Evolutionary conservation across 768 basidiomycete genomes (phyloP), one percentile per base, ranked within the genome.

Genomic region (Suillus sp.): DNA sequence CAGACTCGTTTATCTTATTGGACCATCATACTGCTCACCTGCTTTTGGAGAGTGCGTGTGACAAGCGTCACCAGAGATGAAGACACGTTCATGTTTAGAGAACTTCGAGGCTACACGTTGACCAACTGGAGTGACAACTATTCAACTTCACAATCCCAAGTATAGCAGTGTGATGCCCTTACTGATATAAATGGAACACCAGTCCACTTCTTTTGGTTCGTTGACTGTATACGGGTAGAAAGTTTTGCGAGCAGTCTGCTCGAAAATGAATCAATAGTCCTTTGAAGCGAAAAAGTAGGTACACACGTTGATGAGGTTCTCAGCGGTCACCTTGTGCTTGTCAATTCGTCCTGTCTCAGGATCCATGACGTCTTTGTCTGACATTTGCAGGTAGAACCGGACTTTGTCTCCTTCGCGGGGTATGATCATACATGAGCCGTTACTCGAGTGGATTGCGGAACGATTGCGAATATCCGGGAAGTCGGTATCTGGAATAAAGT

Each of bases 101-200:
- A 82, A 92, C 13, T 76, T 78, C 6, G 87, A 83, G 7, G 90
- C 89, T 1, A 92, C 86, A 14, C 90, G 84, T 69, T 92, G 91
- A 1, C 90, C 90, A 62, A 92, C 90, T 89, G 51, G 7, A 20
- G 34, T 20, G 38, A 53, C 18, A 45, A 13, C 8, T 48, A 38
- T 50, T 18, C 38, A 59, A 62, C 34, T 34, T 54, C 20, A 13
- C 6, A 38, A 35, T 22, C 27, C 38, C 42, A 65, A 61, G 34
- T 20, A 40, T 11, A 37, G 13, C 10, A 53, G 14, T 27, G n/a
- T n/a, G 5, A 42, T 18, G 50, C 30, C 57, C 86, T 25, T 66
- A 89, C 89, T 85, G 66, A 82, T 83, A 68, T 91, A 92, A 27
- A 88, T 81, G 2, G 90, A 90, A 85, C 86, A 90, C 89, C 89